These are phyloP conservation scores for Pholiota adiposa DNA, from an alignment of 1,284 basidiomycete species.

Conservation along the genomic window DNA sequence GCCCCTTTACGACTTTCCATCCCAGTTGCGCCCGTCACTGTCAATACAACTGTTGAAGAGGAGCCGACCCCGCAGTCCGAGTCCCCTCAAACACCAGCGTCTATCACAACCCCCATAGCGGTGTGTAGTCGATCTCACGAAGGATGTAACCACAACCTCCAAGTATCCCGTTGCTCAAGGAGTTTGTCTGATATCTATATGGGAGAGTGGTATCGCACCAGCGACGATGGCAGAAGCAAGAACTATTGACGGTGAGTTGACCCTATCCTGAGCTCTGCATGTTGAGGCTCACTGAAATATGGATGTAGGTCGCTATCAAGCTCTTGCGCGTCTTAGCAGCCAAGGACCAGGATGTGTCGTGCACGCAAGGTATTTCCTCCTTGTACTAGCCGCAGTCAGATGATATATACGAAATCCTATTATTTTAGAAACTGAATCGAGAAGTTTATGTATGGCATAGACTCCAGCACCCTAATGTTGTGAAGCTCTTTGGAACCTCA, in stretches of 20 bases:
- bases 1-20: neutral
- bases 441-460: conserved; percentile 38
- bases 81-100: conserved; percentile 24
- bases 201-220: conserved; percentile 27
- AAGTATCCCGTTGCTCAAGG: conserved; percentile 30
- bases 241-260: conserved; percentile 10
- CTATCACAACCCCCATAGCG: conserved; percentile 23
- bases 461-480: conserved; percentile 38
- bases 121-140: conserved; percentile 27
- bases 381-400: no score
- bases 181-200: conserved; percentile 36
- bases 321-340: conserved; percentile 31
- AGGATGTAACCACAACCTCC: conserved; percentile 19
- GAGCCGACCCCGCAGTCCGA: conserved; percentile 19
- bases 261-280: neutral
- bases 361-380: conserved; percentile 30
- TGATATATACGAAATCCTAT: neutral
- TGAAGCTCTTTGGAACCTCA: conserved; percentile 38
- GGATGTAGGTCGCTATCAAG: conserved; percentile 36
- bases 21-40: neutral
- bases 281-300: neutral
- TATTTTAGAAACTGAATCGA: conserved; percentile 29
- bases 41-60: neutral
- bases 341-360: conserved; percentile 28
- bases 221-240: conserved; percentile 3